These are phyloP conservation scores for Nadsonia starkeyi-henricii DNA, from an alignment of 1,139 yeast species.

Conservation along the genomic window DNA sequence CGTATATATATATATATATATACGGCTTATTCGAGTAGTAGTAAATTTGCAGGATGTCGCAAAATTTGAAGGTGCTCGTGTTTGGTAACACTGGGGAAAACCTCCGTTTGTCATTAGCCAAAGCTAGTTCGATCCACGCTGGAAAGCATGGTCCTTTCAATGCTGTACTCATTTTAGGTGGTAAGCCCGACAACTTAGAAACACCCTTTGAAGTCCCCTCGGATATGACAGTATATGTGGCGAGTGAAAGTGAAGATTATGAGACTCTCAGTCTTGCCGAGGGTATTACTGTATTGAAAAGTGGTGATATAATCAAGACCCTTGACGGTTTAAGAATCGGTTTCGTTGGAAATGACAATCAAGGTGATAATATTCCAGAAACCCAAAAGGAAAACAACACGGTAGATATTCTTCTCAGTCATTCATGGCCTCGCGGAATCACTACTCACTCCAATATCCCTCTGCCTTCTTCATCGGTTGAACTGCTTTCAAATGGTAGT, in stretches of 20 bases:
- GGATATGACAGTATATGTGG: not conserved
- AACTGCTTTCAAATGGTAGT: conserved; percentile 1
- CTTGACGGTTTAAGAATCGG: conserved; percentile 1
- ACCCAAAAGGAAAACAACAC: not conserved
- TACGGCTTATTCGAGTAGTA: too few species aligned
- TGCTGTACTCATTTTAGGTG: conserved; percentile 6
- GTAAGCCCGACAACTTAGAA: not conserved
- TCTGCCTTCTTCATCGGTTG: conserved; percentile 2
- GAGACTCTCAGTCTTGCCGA: conserved; percentile 1
- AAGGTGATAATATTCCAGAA: not conserved
- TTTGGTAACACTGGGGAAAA: conserved; percentile 9
- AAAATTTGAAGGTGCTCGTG: conserved; percentile 4
- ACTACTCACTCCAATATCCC: not conserved
- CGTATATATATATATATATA: too few species aligned
- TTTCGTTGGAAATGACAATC: not conserved
- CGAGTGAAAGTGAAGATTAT: conserved; percentile 1
- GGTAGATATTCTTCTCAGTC: conserved; percentile 1
- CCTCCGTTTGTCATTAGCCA: conserved; percentile 7
- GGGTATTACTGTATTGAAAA: conserved; percentile 2
- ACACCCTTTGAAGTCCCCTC: not conserved
- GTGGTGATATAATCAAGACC: conserved; percentile 2
- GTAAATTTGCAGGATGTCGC: not conserved
- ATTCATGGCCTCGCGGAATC: conserved; percentile 5
- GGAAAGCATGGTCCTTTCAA: conserved; percentile 11
- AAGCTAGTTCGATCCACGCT: conserved; percentile 8